Base-by-base conservation (phyloP, 441 rosid genomes). In the Macaranga tanarius region DNA sequence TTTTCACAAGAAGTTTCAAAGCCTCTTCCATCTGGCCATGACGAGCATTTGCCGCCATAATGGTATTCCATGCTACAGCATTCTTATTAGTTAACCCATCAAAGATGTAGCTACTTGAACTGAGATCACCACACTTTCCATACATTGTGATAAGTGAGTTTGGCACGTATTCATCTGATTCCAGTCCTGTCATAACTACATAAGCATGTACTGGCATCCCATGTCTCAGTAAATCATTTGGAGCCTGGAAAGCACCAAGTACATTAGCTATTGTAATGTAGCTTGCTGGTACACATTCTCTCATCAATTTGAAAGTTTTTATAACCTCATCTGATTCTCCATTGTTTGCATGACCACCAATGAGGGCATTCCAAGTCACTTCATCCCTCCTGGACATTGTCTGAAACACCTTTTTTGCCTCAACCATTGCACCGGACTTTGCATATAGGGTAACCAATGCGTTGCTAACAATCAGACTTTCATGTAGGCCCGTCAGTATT, bases 101-200 rank as follows among this genome's bases (percentile, higher is more conserved):
- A 79, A 94, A 93, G 66, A 92, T 81, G 54, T 54, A 77, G 65
- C 73, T 75, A 77, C 96, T 86, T n/a, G 84, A 83, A 78, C 47
- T 72, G 51, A 90, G 86, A 85, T 90, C 91, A 31, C 93, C 95
- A 70, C 98, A 88, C 79, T 80, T 88, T 15, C 90, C 92, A 55
- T 93, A 93, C 97, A 90, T 90, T 38, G 80, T 85, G 80, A 93
- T 87, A 65, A 93, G 93, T 15, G 96, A 89, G 74, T 89, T 93
- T 73, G 79, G 83, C 55, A 89, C 90, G 76, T 82, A 85, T 45
- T 76, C 73, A 74, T 86, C 76, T 4, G 86, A 81, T 73, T 87
- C 90, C 72, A 89, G 82, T 75, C 98, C 96, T 20, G 74, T 84
- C 55, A 73, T 70, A 66, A 89, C 77, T 77, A 79, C 65, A 76